These are phyloP conservation scores for Citrus maxima DNA, from an alignment of 345 rosid species.

Conservation along the genomic window DNA sequence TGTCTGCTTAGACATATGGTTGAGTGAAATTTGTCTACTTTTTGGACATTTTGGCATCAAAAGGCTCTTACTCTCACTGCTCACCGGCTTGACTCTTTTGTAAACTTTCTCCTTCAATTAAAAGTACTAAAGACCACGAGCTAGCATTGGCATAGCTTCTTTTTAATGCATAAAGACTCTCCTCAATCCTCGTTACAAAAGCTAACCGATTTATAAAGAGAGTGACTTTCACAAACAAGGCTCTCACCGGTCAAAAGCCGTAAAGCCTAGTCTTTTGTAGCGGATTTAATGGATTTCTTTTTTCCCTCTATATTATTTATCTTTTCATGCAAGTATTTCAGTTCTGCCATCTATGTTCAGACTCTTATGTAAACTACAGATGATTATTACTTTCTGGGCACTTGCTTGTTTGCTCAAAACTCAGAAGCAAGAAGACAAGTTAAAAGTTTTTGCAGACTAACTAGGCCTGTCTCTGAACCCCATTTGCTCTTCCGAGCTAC, in stretches of 20 bases:
- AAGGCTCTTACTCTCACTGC: not conserved
- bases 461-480: conserved; percentile 17
- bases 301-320: not conserved
- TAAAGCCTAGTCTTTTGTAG: conserved; percentile 36
- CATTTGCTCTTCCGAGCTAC: conserved; percentile 11
- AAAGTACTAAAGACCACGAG: conserved; percentile 35
- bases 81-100: conserved; percentile 6
- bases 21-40: conserved; percentile 25
- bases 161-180: conserved; percentile 45
- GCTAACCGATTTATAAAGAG: conserved; percentile 23
- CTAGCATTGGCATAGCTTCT: conserved; percentile 40
- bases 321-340: not conserved
- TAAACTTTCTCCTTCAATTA: conserved; percentile 33
- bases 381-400: conserved; percentile 23
- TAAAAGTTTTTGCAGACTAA: conserved; percentile 20
- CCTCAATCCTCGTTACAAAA: conserved; percentile 31
- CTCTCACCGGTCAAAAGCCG: conserved; percentile 42
- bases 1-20: conserved; percentile 3
- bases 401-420: conserved; percentile 20
- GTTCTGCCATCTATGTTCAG: conserved; percentile 18
- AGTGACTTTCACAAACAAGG: conserved; percentile 31
- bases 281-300: conserved; percentile 10
- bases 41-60: conserved; percentile 32
- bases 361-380: conserved; percentile 29
- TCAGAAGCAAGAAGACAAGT: conserved; percentile 25